Base-by-base conservation (phyloP, 345 rosid genomes). In the Lepidium aucheri region DNA sequence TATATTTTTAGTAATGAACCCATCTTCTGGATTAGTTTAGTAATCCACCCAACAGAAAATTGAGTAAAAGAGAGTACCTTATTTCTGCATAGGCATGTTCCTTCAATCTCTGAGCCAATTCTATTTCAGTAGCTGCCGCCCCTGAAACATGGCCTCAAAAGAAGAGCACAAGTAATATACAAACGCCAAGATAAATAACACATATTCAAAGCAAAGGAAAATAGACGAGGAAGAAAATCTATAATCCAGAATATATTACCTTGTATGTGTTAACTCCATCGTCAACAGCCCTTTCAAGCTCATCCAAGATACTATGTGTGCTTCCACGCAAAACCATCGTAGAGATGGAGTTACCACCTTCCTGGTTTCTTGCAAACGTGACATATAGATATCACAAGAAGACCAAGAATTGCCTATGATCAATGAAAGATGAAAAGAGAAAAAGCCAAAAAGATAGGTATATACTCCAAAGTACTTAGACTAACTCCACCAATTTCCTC, bases 251-350 rank as follows among this genome's bases (percentile, higher is more conserved):
- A 74, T 20, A 68, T 63, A 59, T 46, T 59, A 93, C 98, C 94
- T 90, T 93, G 74, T 90, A 93, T 13, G 96, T 90, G 42, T 93
- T 93, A 53, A 93, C 98, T 78, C 98, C 98, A 72, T 93, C 98
- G 54, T 93, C 98, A 68, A 93, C 90, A 26, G 98, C 98, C 83
- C 97, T 85, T 85, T 93, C 98, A 70, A 90, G 97, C 69, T 93
- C 97, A 55, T 93, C 98, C 61, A 93, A 75, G 38, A 88, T 90
- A 69, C 98, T 88, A 38, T 88, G 91, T 0, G 98, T 93, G 70
- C 97, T 90, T 76, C 96, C 97, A 49, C 97, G 86, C 65, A 93
- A 71, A 65, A 93, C 86, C 67, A 93, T 87, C 59, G 98, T 90
- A 30, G 87, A 73, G 8, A 90, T 80, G 60, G 86, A 90, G 78